Evolutionary conservation across 192 early-diverging fungal genomes (phyloP).

Genomic region (Powellomyces hirtus): DNA sequence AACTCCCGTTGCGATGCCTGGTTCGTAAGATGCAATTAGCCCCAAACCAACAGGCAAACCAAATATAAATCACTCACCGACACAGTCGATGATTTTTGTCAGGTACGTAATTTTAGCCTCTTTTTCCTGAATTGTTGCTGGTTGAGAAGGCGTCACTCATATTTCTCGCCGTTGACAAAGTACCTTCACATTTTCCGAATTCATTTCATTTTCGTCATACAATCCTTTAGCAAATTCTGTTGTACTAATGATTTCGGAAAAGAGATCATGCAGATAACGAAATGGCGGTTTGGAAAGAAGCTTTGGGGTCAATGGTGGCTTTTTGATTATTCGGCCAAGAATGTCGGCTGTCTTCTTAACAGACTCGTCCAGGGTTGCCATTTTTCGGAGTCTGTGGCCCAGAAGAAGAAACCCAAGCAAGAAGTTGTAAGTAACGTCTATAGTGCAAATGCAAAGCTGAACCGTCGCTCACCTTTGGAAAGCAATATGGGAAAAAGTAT

Average conservation of each 20-base stretch:
- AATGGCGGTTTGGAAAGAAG: constrained; percentile 63
- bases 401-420: too few relatives aligned
- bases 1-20: constrained; percentile 44
- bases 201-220: constrained; percentile 49
- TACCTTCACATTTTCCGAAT: constrained; percentile 56
- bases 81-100: constrained; percentile 50
- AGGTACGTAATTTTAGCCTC: constrained; percentile 58
- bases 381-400: too few relatives aligned
- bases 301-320: constrained; percentile 53
- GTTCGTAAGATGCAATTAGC: constrained; percentile 9
- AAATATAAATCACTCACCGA: constrained; percentile 27
- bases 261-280: constrained; percentile 56
- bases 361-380: constrained; percentile 40
- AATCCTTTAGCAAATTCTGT: constrained; percentile 43
- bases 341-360: constrained; percentile 49
- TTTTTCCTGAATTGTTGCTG: constrained; percentile 42
- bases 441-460: too few relatives aligned
- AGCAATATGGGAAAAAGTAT: too few relatives aligned
- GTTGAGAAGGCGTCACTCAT: background rate
- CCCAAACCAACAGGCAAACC: too few relatives aligned
- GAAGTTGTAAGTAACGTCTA: too few relatives aligned
- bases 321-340: constrained; percentile 44
- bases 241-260: constrained; percentile 45
- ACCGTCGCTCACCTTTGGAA: too few relatives aligned
- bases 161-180: background rate